Evolutionary conservation across 768 basidiomycete species (phyloP).

Genomic region (Lactarius trivialis): DNA sequence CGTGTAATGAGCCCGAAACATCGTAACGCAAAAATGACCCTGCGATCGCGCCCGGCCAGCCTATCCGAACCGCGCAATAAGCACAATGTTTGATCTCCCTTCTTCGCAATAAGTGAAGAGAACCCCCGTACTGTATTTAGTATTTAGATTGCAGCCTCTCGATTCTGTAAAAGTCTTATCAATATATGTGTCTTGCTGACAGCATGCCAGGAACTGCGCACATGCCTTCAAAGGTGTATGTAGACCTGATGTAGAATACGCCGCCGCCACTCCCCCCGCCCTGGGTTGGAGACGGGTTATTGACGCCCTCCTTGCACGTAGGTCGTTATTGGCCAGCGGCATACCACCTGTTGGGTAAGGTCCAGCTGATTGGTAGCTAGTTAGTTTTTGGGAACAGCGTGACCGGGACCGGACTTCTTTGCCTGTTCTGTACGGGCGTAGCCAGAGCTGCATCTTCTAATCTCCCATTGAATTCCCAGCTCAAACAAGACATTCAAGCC

Average conservation of each 20-base stretch:
- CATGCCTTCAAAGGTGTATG: neutral
- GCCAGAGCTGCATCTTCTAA: neutral
- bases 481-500: neutral
- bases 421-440: neutral
- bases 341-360: neutral
- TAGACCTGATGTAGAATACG: neutral
- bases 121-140: no score
- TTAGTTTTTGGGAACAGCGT: neutral
- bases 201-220: neutral
- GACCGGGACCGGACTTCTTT: neutral
- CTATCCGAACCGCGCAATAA: neutral
- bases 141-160: neutral
- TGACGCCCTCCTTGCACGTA: neutral
- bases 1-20: neutral
- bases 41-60: neutral
- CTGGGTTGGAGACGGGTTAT: neutral
- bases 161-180: neutral
- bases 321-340: neutral
- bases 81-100: neutral
- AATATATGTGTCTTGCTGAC: slow-evolving; percentile 4
- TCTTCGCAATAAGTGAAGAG: neutral
- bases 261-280: neutral
- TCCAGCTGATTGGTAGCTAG: neutral
- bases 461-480: neutral
- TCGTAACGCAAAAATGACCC: neutral